Evolutionary conservation across 129 eudicot genomes (phyloP), one percentile per base, ranked within the genome.

Genomic region (Cynara cardunculus): DNA sequence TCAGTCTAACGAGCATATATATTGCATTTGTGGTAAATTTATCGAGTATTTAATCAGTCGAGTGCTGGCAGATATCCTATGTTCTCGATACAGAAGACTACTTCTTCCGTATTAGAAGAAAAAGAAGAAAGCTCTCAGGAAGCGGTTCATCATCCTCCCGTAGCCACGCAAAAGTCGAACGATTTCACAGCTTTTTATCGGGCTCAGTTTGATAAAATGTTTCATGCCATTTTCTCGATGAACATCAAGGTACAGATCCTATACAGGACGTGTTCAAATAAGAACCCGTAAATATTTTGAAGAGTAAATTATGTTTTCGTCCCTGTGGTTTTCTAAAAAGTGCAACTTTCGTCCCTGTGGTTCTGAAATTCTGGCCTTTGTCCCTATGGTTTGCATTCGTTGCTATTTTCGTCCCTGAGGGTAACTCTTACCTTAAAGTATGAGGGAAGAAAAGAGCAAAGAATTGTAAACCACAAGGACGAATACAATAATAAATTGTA

Each of bases 51-150:
- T 80, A 69, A 82, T 75, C 16, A 24, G 62, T 62, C 8, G 5
- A 69, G 44, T 59, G 59, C 24, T 27, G 35, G 79, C 97, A 95
- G 99, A 92, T 95, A 75, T 95, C 96, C 0, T 95, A 95, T 78
- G 99, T 92, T 64, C 91, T 95, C 1, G 97, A 92, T 85, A 92
- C 99, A 21, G 99, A 92, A 86, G 99, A 95, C 86, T 90, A 82
- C 76, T 88, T 91, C 26, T 80, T 61, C 70, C 93, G 96, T 28
- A 72, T 77, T 84, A 87, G 88, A 85, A 85, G 87, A 75, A 86
- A 70, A 74, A 79, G 81, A 77, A 72, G 85, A 77, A 86, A 80
- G 13, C 10, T 53, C 7, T 27, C 86, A 44, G 75, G 32, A 13
- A 74, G 71, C 62, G 24, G 56, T 69, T 68, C 72, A 26, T 49